Percentiles rank a stretch among this genome's conserved stretches.
Conservation (phyloP, 441 rosid genomes). For the Corymbia citriodora region DNA sequence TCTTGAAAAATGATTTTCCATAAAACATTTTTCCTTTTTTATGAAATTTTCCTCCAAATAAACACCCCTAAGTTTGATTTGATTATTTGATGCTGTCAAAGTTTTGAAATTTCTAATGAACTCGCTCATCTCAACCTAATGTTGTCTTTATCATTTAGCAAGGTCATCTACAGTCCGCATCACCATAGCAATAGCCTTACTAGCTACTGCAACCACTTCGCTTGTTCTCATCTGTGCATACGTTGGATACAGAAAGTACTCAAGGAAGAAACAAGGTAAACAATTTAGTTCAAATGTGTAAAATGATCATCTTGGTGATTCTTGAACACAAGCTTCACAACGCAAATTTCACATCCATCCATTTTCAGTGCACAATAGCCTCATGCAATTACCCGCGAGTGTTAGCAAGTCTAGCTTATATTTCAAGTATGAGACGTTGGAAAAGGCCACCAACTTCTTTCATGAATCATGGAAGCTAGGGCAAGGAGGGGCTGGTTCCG, state of each 20-base stretch:
- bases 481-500: neutral
- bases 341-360: neutral
- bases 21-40: too few species aligned
- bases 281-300: neutral
- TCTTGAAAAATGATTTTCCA: neutral
- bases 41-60: too few species aligned
- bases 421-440: neutral
- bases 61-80: too few species aligned
- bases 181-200: neutral
- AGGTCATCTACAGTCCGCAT: neutral
- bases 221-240: neutral
- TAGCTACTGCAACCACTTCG: fast-evolving
- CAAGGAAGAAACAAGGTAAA: neutral
- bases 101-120: neutral
- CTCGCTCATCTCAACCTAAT: fast-evolving
- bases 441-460: neutral
- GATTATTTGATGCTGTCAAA: neutral
- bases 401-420: neutral
- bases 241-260: neutral
- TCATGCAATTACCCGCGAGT: neutral
- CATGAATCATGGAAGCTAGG: neutral
- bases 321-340: neutral
- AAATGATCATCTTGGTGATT: neutral
- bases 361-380: neutral
- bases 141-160: too few species aligned